phyloP scores from a whole-genome alignment of 495 filamentous ascomycete genomes.

The Neurospora sp. region DNA sequence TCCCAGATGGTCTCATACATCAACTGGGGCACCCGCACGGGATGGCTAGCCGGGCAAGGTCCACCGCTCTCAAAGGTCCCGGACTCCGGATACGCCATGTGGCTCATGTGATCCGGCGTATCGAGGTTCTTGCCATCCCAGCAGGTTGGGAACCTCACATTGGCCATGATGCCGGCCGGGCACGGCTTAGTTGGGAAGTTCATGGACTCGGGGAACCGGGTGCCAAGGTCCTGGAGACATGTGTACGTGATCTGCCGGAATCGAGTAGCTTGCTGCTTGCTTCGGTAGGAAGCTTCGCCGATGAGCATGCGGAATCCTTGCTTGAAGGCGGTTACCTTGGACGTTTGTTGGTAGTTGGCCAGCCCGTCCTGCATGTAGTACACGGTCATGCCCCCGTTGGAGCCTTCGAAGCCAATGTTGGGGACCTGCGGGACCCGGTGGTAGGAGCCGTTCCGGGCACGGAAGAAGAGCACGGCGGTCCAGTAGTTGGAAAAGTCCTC shows the following conservation, averaged over 20 bases:
- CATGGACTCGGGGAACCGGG: constrained; percentile 17
- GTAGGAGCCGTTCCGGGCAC: constrained; percentile 26
- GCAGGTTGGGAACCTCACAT: constrained; percentile 21
- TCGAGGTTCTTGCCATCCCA: constrained; percentile 23
- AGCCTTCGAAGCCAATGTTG: constrained; percentile 32
- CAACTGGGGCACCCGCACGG: constrained; percentile 26
- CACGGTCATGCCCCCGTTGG: constrained; percentile 33
- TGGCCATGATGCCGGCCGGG: constrained; percentile 26
- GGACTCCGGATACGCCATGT: constrained; percentile 28
- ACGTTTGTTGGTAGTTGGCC: constrained; percentile 28
- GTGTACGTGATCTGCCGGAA: constrained; percentile 31
- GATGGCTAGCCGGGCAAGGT: constrained; percentile 24
- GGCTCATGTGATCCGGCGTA: constrained; percentile 22
- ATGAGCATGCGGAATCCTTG: constrained; percentile 34
- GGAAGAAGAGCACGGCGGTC: constrained; percentile 33
- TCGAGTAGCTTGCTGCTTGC: constrained; percentile 22
- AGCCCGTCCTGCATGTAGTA: constrained; percentile 38
- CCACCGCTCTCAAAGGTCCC: constrained; percentile 29
- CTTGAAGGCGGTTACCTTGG: constrained; percentile 37
- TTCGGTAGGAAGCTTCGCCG: constrained; percentile 23
- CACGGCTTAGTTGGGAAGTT: constrained; percentile 18
- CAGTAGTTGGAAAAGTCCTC: constrained; percentile 37
- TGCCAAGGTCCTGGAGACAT: constrained; percentile 16
- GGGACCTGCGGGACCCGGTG: constrained; percentile 32
- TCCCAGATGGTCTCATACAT: constrained; percentile 30